Percentiles rank a stretch among this genome's conserved stretches.
Evolutionary conservation across 371 early-diverging fungal genomes (phyloP).

Genomic region (Syncephalastrum monosporum): DNA sequence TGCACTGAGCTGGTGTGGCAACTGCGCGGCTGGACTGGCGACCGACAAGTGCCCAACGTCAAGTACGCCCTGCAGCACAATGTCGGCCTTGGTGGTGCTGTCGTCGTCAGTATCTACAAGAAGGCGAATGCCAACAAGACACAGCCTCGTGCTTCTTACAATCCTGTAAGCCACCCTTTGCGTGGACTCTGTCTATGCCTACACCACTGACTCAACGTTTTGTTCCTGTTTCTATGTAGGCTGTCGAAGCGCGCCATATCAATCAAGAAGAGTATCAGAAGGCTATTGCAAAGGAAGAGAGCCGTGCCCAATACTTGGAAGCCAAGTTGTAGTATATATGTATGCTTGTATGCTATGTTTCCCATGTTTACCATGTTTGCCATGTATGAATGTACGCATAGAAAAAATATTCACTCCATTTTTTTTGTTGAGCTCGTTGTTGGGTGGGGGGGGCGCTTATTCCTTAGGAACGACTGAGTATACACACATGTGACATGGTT

Average conservation of each 20-base stretch:
- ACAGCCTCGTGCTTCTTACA: conserved; percentile 65
- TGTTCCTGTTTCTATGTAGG: conserved; percentile 14
- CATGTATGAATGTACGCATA: background rate
- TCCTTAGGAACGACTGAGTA: no score
- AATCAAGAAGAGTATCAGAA: conserved; percentile 59
- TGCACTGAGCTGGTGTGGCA: conserved; percentile 70
- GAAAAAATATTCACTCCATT: no score
- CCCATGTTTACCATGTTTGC: no score
- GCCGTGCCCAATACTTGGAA: conserved; percentile 43
- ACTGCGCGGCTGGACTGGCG: conserved; percentile 69
- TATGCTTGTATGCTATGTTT: no score
- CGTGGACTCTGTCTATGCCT: no score
- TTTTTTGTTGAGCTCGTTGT: background rate
- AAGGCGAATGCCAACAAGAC: conserved; percentile 45
- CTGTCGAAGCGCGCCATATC: conserved; percentile 61
- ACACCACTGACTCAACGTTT: no score
- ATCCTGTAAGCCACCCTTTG: conserved; percentile 44
- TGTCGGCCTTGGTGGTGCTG: conserved; percentile 80
- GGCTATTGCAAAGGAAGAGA: conserved; percentile 49
- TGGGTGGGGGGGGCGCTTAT: no score
- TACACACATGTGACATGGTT: no score
- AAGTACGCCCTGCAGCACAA: conserved; percentile 78
- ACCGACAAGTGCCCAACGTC: conserved; percentile 70
- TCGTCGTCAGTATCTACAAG: conserved; percentile 69
- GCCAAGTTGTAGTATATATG: conserved; percentile 31